Percentiles rank a stretch among this genome's conserved stretches.
Conservation (phyloP, 2,329 filamentous ascomycete species). For the Trichoderma hamatum region DNA sequence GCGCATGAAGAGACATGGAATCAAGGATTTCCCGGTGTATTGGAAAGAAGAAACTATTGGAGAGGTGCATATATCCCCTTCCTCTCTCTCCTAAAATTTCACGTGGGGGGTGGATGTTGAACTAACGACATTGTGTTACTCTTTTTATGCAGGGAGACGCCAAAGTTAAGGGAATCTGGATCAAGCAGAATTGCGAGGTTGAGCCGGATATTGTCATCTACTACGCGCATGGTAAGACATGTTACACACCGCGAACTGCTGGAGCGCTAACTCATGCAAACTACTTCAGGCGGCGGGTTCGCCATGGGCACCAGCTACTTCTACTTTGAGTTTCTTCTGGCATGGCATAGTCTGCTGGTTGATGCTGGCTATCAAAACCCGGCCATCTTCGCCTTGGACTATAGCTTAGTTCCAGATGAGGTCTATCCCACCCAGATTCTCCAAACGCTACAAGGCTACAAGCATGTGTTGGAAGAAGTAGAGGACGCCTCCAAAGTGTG, state of each 20-base stretch:
- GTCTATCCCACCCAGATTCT: constrained; percentile 74
- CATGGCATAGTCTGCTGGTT: constrained; percentile 68
- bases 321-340: constrained; percentile 80
- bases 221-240: constrained; percentile 70
- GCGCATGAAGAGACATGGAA: constrained; percentile 74
- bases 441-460: constrained; percentile 71
- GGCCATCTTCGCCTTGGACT: constrained; percentile 77
- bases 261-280: constrained; percentile 1
- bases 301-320: constrained; percentile 81
- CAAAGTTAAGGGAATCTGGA: constrained; percentile 68
- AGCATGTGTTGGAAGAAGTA: constrained; percentile 65
- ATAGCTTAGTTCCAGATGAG: constrained; percentile 75
- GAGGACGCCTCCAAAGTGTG: constrained; percentile 65
- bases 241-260: not conserved
- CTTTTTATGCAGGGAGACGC: constrained; percentile 40
- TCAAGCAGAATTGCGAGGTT: constrained; percentile 61
- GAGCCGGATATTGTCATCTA: constrained; percentile 78
- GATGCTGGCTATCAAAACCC: constrained; percentile 71
- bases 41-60: constrained; percentile 57
- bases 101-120: not conserved
- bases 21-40: constrained; percentile 61
- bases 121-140: constrained; percentile 21
- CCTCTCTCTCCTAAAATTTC: not conserved
- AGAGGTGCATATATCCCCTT: constrained; percentile 32
- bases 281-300: constrained; percentile 70